These are phyloP conservation scores for Capronia epimyces DNA, from an alignment of 2,329 filamentous ascomycete genomes.

Conservation along the genomic window DNA sequence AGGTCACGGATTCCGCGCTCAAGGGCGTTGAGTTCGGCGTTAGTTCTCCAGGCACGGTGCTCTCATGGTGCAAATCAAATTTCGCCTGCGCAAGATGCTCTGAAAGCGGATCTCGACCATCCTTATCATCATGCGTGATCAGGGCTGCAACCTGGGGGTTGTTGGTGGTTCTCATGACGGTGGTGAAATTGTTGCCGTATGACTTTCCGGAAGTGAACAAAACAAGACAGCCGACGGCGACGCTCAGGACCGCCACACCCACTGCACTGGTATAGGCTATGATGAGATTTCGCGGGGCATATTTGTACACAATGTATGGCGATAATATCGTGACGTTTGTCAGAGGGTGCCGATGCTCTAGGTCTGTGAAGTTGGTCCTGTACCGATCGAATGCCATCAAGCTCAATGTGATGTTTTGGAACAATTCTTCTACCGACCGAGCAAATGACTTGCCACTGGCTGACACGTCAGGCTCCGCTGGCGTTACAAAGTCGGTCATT, in stretches of 20 bases:
- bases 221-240: neutral
- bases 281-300: neutral
- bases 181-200: neutral
- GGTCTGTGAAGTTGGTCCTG: neutral
- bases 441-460: neutral
- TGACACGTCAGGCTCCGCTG: neutral
- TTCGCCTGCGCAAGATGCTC: neutral
- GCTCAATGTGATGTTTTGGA: neutral
- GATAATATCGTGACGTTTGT: neutral
- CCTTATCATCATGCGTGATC: neutral
- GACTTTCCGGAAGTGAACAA: neutral
- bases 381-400: neutral
- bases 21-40: neutral
- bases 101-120: neutral
- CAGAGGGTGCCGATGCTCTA: neutral
- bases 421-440: neutral
- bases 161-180: neutral
- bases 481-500: neutral
- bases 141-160: neutral
- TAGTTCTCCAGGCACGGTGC: neutral
- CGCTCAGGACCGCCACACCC: neutral
- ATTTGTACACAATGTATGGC: neutral
- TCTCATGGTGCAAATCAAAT: neutral
- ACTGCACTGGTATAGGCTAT: neutral
- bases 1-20: neutral